These are phyloP conservation scores for Bifiguratus adelaidae DNA, from an alignment of 192 early-diverging fungal species.

Conservation along the genomic window DNA sequence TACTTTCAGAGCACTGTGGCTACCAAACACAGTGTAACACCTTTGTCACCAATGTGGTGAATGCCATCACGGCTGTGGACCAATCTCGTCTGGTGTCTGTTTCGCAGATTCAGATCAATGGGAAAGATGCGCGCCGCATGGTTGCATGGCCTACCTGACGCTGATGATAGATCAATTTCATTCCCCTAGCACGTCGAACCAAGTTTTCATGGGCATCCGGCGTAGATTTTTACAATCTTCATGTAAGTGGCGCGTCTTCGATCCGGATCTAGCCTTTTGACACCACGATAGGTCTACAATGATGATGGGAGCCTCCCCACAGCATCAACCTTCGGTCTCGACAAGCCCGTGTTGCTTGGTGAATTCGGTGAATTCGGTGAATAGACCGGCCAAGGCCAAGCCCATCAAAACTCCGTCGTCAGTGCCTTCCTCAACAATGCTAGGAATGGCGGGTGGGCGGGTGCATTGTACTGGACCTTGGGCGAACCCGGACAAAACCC, in stretches of 20 bases:
- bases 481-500: not conserved
- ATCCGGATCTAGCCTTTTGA: too few species aligned
- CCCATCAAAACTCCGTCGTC: not conserved
- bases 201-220: not conserved
- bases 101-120: not conserved
- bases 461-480: not conserved
- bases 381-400: not conserved
- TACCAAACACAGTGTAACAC: not conserved
- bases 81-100: not conserved
- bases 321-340: not conserved
- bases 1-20: not conserved
- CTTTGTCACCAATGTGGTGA: not conserved
- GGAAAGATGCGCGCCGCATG: too few species aligned
- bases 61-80: not conserved
- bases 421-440: not conserved
- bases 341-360: not conserved
- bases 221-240: conserved; percentile 1
- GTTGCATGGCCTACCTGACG: too few species aligned
- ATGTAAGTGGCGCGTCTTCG: too few species aligned
- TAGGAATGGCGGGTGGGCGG: not conserved
- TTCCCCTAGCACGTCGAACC: not conserved
- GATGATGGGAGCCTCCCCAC: not conserved
- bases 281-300: too few species aligned
- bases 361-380: conserved; percentile 1
- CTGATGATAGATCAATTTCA: not conserved